Evolutionary conservation across 116 monocot species (phyloP), one percentile per base, ranked within the genome.

Genomic region (Dioscorea cayenensis): DNA sequence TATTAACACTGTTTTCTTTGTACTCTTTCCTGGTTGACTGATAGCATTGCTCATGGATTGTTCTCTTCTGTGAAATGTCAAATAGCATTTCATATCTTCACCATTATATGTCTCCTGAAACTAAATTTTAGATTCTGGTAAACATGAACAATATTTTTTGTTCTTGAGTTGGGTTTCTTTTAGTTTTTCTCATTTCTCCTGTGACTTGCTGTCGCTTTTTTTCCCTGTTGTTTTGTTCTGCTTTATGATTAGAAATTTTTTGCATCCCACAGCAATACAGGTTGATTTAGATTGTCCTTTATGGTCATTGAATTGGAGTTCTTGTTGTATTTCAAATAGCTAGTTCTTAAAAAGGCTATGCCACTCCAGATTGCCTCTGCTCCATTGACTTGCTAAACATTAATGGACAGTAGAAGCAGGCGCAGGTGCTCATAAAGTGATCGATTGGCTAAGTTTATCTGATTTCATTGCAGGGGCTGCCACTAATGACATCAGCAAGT

Each of bases 381-480:
- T 55, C 5, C 55, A 55, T 55, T 55, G 17, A 55, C 16, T 55
- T 55, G 55, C 55, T 55, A 55, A 55, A 55, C n/a, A n/a, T 55
- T 16, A 14, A 14, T 4, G 14, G 52, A 55, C 4, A 20, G 4
- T 20, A 27, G 23, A 23, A 62, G 62, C 23, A 62, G 22, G 62
- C 12, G 2, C 11, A 62, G 22, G 23, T 22, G 20, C 12, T 27
- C 23, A 23, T 21, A 20, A 62, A 20, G 25, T 62, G 62, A 62
- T 62, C 21, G 25, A 23, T 27, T 27, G 4, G 7, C 21, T 7
- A 62, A 6, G 7, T 21, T 21, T 59, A 13, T 21, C 6, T 70
- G 17, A 19, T 23, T 66, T 76, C 20, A 14, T 72, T 87, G 63
- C 76, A 97, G 97, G 97, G 97, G 28, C 75, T 93, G 59, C 86